A percentile compares a stretch with the other conserved stretches of the same genome.
Evolutionary conservation across 2,329 filamentous ascomycete genomes (phyloP).

Genomic region (Penicillium brevicompactum): DNA sequence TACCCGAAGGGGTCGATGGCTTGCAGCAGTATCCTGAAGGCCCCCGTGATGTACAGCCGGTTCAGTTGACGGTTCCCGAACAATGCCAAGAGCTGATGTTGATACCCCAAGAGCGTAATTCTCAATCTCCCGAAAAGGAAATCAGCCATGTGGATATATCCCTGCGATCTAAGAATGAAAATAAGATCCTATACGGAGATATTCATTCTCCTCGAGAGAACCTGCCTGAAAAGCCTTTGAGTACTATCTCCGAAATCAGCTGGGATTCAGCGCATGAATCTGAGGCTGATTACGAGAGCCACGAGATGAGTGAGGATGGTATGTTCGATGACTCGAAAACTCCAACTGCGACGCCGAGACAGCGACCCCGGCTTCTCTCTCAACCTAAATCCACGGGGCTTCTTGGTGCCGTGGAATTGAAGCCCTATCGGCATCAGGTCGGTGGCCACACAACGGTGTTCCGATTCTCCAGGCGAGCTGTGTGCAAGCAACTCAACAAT

Average conservation of each 20-base stretch:
- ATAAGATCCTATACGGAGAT: slow-evolving; percentile 63
- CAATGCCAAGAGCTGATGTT: slow-evolving; percentile 30
- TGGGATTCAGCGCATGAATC: slow-evolving; percentile 48
- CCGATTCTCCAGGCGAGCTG: slow-evolving; percentile 89
- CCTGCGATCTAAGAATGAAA: slow-evolving; percentile 62
- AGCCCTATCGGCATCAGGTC: slow-evolving; percentile 96
- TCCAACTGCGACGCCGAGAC: slow-evolving; percentile 49
- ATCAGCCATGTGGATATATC: slow-evolving; percentile 63
- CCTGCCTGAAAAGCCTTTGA: slow-evolving; percentile 38
- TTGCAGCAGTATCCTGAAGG: slow-evolving; percentile 24
- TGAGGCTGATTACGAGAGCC: slow-evolving; percentile 47
- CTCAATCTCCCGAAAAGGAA: slow-evolving; percentile 29
- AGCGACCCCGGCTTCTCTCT: slow-evolving; percentile 27
- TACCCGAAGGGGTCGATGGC: slow-evolving; percentile 32
- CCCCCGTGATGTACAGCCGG: slow-evolving; percentile 23
- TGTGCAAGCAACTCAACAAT: slow-evolving; percentile 98
- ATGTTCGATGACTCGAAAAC: slow-evolving; percentile 57
- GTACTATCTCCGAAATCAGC: slow-evolving; percentile 40
- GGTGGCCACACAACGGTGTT: slow-evolving; percentile 96
- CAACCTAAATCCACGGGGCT: slow-evolving; percentile 51
- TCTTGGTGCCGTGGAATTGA: slow-evolving; percentile 88
- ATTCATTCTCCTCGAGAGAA: slow-evolving; percentile 46
- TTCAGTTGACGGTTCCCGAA: slow-evolving; percentile 29
- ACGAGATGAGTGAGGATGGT: slow-evolving; percentile 22
- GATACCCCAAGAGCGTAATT: slow-evolving; percentile 29